phyloP scores from a whole-genome alignment of 345 rosid genomes.

The Cardamine chenopodiifolia region DNA sequence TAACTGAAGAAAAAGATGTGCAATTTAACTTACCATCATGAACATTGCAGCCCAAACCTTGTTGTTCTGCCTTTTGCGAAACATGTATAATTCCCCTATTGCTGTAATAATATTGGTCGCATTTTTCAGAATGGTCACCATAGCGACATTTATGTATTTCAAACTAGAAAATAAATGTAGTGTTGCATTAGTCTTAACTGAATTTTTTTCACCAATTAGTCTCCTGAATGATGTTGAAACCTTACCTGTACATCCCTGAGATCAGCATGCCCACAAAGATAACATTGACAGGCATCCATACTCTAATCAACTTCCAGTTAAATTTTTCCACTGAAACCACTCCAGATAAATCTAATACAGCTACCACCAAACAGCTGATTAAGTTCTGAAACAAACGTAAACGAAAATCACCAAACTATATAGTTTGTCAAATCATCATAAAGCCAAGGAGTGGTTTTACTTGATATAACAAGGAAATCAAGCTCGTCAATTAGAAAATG shows the following conservation, averaged over 20 bases:
- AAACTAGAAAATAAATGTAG: conserved; percentile 57
- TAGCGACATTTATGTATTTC: conserved; percentile 87
- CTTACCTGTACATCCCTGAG: conserved; percentile 92
- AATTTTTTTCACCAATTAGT: conserved; percentile 16
- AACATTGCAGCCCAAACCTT: conserved; percentile 95
- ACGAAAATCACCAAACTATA: conserved; percentile 29
- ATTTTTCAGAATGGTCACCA: conserved; percentile 97
- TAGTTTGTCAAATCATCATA: neutral
- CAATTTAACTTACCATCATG: conserved; percentile 64
- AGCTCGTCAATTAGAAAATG: neutral
- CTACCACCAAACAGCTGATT: conserved; percentile 69
- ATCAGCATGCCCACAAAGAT: conserved; percentile 94
- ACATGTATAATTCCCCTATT: conserved; percentile 79
- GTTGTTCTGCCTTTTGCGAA: conserved; percentile 79
- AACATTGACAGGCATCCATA: conserved; percentile 91
- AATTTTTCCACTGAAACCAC: conserved; percentile 72
- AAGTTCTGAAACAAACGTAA: conserved; percentile 62
- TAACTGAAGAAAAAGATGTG: neutral
- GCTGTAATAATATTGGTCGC: conserved; percentile 91
- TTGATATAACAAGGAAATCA: too few relatives aligned
- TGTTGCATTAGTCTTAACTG: conserved; percentile 13
- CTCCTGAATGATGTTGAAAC: conserved; percentile 5
- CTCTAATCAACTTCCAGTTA: conserved; percentile 76
- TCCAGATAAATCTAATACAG: conserved; percentile 53
- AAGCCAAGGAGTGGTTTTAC: conserved; percentile 1